A percentile compares a stretch with the other conserved stretches of the same genome.
These are phyloP conservation scores for Stagonosporopsis vannaccii DNA, from an alignment of 2,329 filamentous ascomycete genomes.

Conservation along the genomic window DNA sequence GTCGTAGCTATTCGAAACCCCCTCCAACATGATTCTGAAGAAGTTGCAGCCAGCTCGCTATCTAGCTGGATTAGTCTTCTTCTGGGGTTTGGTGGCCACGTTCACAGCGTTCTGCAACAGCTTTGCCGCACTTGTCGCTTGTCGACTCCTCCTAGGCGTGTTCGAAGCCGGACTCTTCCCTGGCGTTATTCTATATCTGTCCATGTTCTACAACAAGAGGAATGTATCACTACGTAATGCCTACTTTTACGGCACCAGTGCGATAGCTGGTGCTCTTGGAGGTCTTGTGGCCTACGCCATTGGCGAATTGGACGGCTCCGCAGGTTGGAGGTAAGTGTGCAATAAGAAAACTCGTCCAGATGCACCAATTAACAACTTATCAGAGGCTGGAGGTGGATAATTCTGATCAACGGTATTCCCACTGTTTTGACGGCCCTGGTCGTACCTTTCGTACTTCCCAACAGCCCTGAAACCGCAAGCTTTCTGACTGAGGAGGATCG, in stretches of 20 bases:
- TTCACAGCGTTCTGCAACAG: slow-evolving; percentile 37
- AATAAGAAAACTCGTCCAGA: neutral
- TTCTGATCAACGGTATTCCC: slow-evolving; percentile 41
- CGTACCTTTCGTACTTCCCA: slow-evolving; percentile 60
- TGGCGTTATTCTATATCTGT: slow-evolving; percentile 36
- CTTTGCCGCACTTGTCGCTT: slow-evolving; percentile 36
- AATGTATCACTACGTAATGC: slow-evolving; percentile 60
- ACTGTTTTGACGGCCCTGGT: slow-evolving; percentile 49
- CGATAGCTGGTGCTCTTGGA: slow-evolving; percentile 63
- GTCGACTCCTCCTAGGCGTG: slow-evolving; percentile 36
- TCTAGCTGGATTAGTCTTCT: slow-evolving; percentile 32
- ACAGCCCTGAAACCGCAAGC: slow-evolving; percentile 52
- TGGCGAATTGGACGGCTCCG: slow-evolving; percentile 32
- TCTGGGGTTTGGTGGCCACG: slow-evolving; percentile 35
- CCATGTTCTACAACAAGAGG: slow-evolving; percentile 39
- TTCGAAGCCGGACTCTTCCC: slow-evolving; percentile 42
- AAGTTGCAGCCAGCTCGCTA: slow-evolving; percentile 40
- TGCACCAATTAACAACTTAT: neutral
- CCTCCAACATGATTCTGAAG: slow-evolving; percentile 58
- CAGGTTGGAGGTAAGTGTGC: slow-evolving; percentile 22
- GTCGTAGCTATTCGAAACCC: slow-evolving; percentile 52
- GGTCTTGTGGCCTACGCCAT: slow-evolving; percentile 41
- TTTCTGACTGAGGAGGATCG: slow-evolving; percentile 39
- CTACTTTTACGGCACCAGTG: slow-evolving; percentile 62
- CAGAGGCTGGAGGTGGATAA: slow-evolving; percentile 42